Evolutionary conservation across 2,329 filamentous ascomycete genomes (phyloP), one percentile per base, ranked within the genome.

Genomic region (Talaromyces piceae): DNA sequence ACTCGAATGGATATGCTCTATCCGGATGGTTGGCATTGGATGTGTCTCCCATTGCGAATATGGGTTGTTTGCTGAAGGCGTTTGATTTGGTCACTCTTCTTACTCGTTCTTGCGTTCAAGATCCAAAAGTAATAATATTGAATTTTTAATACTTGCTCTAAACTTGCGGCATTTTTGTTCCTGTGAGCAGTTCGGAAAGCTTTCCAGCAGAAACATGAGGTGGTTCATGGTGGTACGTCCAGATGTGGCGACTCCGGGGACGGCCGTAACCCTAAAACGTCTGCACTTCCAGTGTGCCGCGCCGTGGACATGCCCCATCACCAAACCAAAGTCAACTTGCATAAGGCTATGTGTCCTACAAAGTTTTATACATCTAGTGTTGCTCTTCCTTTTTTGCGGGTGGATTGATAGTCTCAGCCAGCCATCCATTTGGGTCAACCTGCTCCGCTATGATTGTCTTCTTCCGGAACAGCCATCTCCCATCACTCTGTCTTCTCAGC

Each of bases 161-260:
- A 37, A 7, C 33, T 9, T 5, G 11, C 22, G 5, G 12, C 31
- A 23, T 4, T 13, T 20, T 41, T 23, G 1, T n/a, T 11, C 22
- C 23, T 41, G 11, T 13, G 2, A 41, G 23, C 25, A 9, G 2
- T 3, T 23, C 25, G 5, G 23, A 13, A 43, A n/a, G 5, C 23
- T 26, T 26, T 26, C 13, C 18, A 22, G 13, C 20, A 25, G 12
- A 13, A 6, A 68, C 57, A 74, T 56, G 4, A 9, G 13, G 39
- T 9, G 39, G 39, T 43, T 13, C 22, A 43, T 8, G 39, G 39
- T 43, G 22, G 39, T 43, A 41, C 39, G 20, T 41, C 23, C 39
- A 20, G 20, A 41, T 41, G 39, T 41, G 39, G 39, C 23, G 20
- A 11, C 39, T 22, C 39, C 20, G 39, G 39, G n/a, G 7, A 41